Conservation (phyloP, 1,284 basidiomycete species). For the Cerioporus squamosus region DNA sequence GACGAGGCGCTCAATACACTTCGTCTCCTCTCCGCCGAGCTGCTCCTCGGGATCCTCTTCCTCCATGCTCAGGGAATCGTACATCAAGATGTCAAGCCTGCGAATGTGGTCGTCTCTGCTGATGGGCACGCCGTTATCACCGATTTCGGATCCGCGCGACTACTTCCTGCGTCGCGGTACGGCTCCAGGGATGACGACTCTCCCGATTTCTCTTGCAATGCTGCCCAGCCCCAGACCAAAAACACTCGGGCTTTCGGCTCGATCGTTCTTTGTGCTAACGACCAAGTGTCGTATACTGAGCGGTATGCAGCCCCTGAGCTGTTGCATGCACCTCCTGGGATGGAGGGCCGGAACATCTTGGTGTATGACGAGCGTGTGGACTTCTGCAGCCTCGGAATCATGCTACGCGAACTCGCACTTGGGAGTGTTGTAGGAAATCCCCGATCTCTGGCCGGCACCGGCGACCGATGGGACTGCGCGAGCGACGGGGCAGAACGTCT, state of each 20-base stretch:
- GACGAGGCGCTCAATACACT: constrained; percentile 15
- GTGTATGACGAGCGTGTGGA: constrained; percentile 27
- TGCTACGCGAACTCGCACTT: constrained; percentile 23
- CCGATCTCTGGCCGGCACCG: no score
- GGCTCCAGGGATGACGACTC: neutral
- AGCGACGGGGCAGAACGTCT: constrained; percentile 9
- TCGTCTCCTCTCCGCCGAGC: constrained; percentile 20
- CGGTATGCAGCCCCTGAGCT: constrained; percentile 28
- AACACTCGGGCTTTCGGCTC: constrained; percentile 9
- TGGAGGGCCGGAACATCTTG: constrained; percentile 13
- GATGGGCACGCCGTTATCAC: constrained; percentile 55
- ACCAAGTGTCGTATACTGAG: constrained; percentile 25
- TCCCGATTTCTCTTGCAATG: constrained; percentile 7
- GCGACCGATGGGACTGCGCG: constrained; percentile 13
- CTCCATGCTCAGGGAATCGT: constrained; percentile 47
- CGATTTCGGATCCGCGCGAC: constrained; percentile 53
- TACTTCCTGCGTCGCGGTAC: constrained; percentile 29
- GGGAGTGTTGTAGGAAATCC: neutral
- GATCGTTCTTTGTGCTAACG: constrained; percentile 18
- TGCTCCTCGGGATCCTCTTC: constrained; percentile 19
- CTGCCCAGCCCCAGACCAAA: constrained; percentile 4
- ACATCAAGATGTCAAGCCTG: constrained; percentile 73
- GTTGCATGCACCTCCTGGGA: constrained; percentile 11
- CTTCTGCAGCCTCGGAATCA: constrained; percentile 24
- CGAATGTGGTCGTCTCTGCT: constrained; percentile 65